Base-by-base conservation (phyloP, 257 asterid genomes). In the Buddleja alternifolia region DNA sequence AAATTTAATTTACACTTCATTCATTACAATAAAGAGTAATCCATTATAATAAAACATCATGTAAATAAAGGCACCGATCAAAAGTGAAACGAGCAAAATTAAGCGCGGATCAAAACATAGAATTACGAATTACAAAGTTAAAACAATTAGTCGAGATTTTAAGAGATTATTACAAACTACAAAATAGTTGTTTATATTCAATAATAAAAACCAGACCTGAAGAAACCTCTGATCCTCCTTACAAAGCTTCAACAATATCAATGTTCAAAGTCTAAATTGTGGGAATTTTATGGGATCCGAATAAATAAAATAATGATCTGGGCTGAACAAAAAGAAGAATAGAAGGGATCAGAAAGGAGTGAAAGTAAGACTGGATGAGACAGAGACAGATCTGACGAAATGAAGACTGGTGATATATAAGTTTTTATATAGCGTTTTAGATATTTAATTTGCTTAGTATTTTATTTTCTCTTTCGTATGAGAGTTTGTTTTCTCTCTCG, bases 171-270 rank as follows among this genome's bases (percentile, higher is more conserved):
- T 0, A n/a, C 4, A 23, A 36, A 52, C 16, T 10, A 10, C 40
- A 42, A 7, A 12, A 61, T 2, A 20, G 47, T 12, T 61, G 12
- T 23, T 5, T 7, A 14, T 0, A 34, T 65, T 11, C 6, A 4
- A 36, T 11, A 29, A 9, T 32, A 54, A 29, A 54, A 3, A 47
- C 17, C 54, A 21, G 14, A 70, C 76, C 73, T 51, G 76, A 70
- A 57, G 11, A 19, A 75, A 75, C 9, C 56, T 15, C 20, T 16
- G 73, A 63, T 57, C 63, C 66, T 52, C 60, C 21, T 32, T 17
- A 52, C 2, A 45, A 64, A 8, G 42, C 58, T 47, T 46, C 69
- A 64, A 56, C 19, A 57, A 75, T 63, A n/a, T n/a, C n/a, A n/a
- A n/a, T n/a, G n/a, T n/a, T n/a, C n/a, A n/a, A n/a, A n/a, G n/a